Base-by-base conservation (phyloP, 2,329 filamentous ascomycete genomes). In the Aspergillus vadensis region DNA sequence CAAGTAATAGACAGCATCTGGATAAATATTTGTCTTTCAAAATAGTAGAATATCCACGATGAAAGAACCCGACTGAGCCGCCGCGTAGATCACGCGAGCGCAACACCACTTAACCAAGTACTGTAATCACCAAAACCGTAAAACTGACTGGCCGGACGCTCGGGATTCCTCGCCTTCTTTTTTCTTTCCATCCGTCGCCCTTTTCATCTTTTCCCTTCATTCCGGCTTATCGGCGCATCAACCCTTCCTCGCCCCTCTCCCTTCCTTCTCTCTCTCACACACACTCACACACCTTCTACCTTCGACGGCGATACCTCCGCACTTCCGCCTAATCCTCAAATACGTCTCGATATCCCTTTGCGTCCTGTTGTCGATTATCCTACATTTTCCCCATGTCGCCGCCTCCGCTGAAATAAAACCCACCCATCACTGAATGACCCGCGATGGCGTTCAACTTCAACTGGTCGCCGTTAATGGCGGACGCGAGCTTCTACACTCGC, bases 361-460 rank as follows among this genome's bases (percentile, higher is more conserved):
- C 39, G 44, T 53, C 52, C 30, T 41, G 21, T 43, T 47, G 14
- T 55, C 62, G n/a, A 23, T 27, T 30, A 23, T 30, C 32, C 32
- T 21, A 17, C 27, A 39, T 36, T 49, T 47, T 56, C 39, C 30
- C 48, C 41, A 47, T 55, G 43, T 58, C 57, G 51, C 52, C 56
- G 15, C 50, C 25, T 55, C 43, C 41, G 51, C 41, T 58, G 47
- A 60, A 25, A 53, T 44, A 63, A n/a, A 55, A 53, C 32, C 19
- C 39, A 49, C 25, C 56, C 60, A 49, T 59, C 48, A 64, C 66
- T 70, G 69, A 66, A 74, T 74, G 70, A 69, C 49, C 67, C 63
- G 69, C 65, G 79, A 99, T 99, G 95, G 95, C 95, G 70, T 99
- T 99, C 90, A 98, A 98, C 84, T 99, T 99, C 91, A 98, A 98